A percentile compares a stretch with the other conserved stretches of the same genome.
These are phyloP conservation scores for Exsudoporus frostii DNA, from an alignment of 768 basidiomycete species.

Conservation along the genomic window DNA sequence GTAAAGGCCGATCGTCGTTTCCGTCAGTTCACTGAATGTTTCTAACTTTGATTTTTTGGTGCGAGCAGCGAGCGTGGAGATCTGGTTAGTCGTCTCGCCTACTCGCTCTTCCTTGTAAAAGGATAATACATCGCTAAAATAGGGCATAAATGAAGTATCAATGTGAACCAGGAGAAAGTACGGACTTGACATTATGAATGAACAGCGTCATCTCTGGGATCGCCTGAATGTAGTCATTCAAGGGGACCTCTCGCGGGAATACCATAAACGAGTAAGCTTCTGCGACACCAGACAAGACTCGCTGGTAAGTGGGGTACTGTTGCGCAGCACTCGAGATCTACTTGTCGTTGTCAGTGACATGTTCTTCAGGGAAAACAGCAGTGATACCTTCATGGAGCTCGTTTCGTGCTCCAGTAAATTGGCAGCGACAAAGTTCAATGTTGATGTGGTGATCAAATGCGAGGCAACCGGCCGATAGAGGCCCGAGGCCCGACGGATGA, in stretches of 20 bases:
- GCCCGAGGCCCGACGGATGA: conserved; percentile 29
- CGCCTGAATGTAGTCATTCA: conserved; percentile 35
- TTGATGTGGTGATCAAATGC: conserved; percentile 36
- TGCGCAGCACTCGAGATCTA: conserved; percentile 24
- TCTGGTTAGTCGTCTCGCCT: conserved; percentile 34
- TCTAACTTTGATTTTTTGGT: conserved; percentile 27
- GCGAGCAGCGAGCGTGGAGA: conserved; percentile 32
- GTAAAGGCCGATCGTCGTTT: conserved; percentile 26
- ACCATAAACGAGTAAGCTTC: conserved; percentile 37
- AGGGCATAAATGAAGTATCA: neutral
- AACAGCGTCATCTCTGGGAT: conserved; percentile 36
- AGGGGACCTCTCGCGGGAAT: conserved; percentile 33
- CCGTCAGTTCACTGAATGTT: conserved; percentile 21
- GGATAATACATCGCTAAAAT: conserved; percentile 37
- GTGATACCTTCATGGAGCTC: conserved; percentile 25
- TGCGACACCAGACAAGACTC: conserved; percentile 31
- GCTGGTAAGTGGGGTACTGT: conserved; percentile 26
- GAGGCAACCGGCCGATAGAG: conserved; percentile 30
- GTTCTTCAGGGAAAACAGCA: neutral
- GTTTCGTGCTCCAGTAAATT: conserved; percentile 33
- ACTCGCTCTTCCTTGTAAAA: conserved; percentile 42
- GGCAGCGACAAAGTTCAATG: conserved; percentile 35
- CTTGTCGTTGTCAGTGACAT: neutral
- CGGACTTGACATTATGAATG: conserved; percentile 38
- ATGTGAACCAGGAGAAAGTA: neutral